Percentiles rank a stretch among this genome's conserved stretches.
These are phyloP conservation scores for Angomonas deanei DNA, from an alignment of 208 protist genomes.

Conservation along the genomic window DNA sequence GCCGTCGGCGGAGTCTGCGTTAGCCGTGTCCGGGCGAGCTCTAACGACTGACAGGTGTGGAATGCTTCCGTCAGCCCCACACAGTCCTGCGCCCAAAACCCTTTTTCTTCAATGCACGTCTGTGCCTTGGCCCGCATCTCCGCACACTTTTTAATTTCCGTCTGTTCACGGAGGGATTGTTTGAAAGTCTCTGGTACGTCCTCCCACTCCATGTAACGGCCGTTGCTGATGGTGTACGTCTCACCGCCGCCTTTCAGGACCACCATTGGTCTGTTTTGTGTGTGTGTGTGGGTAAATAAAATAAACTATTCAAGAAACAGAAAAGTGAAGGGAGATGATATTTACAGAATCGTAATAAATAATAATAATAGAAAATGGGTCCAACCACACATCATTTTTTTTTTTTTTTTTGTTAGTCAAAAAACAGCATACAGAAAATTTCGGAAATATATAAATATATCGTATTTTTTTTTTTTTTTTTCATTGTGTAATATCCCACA, in stretches of 20 bases:
- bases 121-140: conserved; percentile 57
- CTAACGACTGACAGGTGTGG: conserved; percentile 63
- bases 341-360: not conserved
- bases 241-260: conserved; percentile 71
- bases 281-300: not conserved
- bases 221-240: conserved; percentile 70
- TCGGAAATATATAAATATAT: not conserved
- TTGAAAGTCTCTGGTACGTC: conserved; percentile 77
- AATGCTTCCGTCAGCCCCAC: conserved; percentile 63
- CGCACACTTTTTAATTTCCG: conserved; percentile 64
- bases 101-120: conserved; percentile 57
- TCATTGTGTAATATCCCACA: conserved; percentile 73
- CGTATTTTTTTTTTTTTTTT: conserved; percentile 1
- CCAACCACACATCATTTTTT: not conserved
- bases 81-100: conserved; percentile 64
- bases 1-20: too few relatives aligned
- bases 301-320: not conserved
- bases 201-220: conserved; percentile 69
- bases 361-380: conserved; percentile 14
- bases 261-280: conserved; percentile 36
- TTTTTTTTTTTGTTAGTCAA: conserved; percentile 1
- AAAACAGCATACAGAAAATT: too few relatives aligned
- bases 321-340: not conserved
- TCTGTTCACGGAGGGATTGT: conserved; percentile 45
- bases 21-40: conserved; percentile 44